Base-by-base conservation (phyloP, 139 green algal species). In the Volvox reticuliferus region DNA sequence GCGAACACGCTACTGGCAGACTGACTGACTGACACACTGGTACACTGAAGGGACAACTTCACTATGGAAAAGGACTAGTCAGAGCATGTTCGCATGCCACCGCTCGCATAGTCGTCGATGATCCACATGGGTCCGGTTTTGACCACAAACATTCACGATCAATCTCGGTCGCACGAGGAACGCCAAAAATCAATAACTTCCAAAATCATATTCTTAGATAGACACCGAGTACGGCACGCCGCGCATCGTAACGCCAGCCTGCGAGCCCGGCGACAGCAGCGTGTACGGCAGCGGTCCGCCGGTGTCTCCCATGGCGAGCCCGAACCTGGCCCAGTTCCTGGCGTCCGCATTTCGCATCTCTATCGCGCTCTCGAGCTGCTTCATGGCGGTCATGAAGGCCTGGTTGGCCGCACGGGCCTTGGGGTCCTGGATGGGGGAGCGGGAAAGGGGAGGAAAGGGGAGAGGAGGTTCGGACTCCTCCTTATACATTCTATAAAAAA, bases 181-280 rank as follows among this genome's bases (percentile, higher is more conserved):
- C 44, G 44, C 5, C 44, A 55, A 55, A 55, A 55, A 55, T 9
- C n/a, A n/a, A n/a, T n/a, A n/a, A 55, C 44, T 55, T 14, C 5
- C 5, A 55, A 14, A 55, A 14, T 55, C 44, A 5, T 73, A 24
- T 24, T 28, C 65, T 73, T 86, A 93, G 91, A 93, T 93, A 14
- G 86, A 91, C 2, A 93, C 86, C 2, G 79, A 89, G 79, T 93
- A 91, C 30, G 91, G 86, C 86, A 93, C 91, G 55, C 91, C 91
- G 17, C 91, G 85, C 78, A 86, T 89, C 68, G 91, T 93, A 0
- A 93, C 78, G 24, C 91, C 91, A 0, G 85, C 14, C 16, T 28
- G 32, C 2, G 78, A 87, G 91, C 78, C 86, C 18, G 91, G 86
- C 61, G 78, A 77, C 61, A 93, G 85, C 86, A 93, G 78, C 32